A percentile compares a stretch with the other conserved stretches of the same genome.
These are phyloP conservation scores for Rhizomucor miehei DNA, from an alignment of 371 early-diverging fungal genomes.

Conservation along the genomic window DNA sequence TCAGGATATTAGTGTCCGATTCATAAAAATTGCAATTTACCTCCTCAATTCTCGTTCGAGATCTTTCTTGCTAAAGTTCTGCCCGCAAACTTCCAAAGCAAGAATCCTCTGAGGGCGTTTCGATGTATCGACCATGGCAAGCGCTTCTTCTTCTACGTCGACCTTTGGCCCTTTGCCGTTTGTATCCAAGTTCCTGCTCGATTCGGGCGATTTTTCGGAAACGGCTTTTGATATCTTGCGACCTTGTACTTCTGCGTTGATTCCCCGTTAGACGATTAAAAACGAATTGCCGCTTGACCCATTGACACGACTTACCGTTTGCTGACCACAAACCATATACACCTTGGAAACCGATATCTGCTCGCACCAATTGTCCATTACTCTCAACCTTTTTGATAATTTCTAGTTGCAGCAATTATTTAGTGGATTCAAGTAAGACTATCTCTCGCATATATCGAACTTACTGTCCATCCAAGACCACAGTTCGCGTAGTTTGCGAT, in stretches of 20 bases:
- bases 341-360: slow-evolving; percentile 73
- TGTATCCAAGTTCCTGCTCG: no score
- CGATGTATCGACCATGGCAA: slow-evolving; percentile 47
- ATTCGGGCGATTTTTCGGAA: not conserved
- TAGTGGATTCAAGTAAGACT: not conserved
- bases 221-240: not conserved
- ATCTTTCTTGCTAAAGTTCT: slow-evolving; percentile 57
- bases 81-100: slow-evolving; percentile 75
- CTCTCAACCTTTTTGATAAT: no score
- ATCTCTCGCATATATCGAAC: not conserved
- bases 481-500: slow-evolving; percentile 50
- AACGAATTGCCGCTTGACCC: no score
- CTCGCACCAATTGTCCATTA: slow-evolving; percentile 16
- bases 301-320: slow-evolving; percentile 13
- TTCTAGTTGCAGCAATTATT: not conserved
- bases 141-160: not conserved
- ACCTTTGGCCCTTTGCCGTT: not conserved
- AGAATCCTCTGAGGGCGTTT: slow-evolving; percentile 60
- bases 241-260: no score
- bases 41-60: slow-evolving; percentile 59
- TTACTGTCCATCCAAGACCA: slow-evolving; percentile 76
- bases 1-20: no score
- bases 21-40: no score
- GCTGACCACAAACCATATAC: slow-evolving; percentile 60
- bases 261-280: no score